phyloP scores from a whole-genome alignment of 495 filamentous ascomycete species.

The Massariosphaeria phaeospora region DNA sequence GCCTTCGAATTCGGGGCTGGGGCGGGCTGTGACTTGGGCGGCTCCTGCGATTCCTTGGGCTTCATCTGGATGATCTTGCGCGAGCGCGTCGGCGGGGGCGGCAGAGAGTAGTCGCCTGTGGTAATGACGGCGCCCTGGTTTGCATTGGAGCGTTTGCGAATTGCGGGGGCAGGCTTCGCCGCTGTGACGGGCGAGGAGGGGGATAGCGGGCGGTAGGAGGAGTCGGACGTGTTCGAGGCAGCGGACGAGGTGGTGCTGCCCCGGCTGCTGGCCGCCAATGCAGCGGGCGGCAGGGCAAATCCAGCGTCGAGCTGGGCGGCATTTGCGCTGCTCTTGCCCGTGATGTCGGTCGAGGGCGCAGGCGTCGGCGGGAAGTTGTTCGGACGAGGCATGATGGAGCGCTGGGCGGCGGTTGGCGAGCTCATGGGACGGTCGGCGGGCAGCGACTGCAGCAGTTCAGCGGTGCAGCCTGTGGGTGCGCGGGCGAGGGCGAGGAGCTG shows the following conservation, averaged over 20 bases:
- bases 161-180: constrained; percentile 49
- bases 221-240: constrained; percentile 44
- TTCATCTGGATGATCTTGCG: constrained; percentile 99
- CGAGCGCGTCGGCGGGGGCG: constrained; percentile 85
- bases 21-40: neutral
- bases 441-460: constrained; percentile 10
- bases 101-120: constrained; percentile 62
- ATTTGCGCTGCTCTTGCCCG: constrained; percentile 62
- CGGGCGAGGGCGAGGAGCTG: neutral
- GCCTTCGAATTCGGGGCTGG: constrained; percentile 27
- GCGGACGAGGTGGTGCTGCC: constrained; percentile 43
- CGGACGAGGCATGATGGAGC: constrained; percentile 61
- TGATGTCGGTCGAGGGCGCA: constrained; percentile 75
- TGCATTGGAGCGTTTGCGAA: constrained; percentile 40
- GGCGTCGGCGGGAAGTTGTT: constrained; percentile 70
- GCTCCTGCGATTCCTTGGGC: constrained; percentile 48
- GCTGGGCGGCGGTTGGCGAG: constrained; percentile 4
- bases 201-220: constrained; percentile 51
- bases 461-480: constrained; percentile 5
- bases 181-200: constrained; percentile 58
- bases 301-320: constrained; percentile 52
- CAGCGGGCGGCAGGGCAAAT: constrained; percentile 82
- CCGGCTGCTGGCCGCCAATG: constrained; percentile 46
- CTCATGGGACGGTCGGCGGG: constrained; percentile 10
- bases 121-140: constrained; percentile 11